These are phyloP conservation scores for Chlorella vulgaris DNA, from an alignment of 139 green algal genomes.

Conservation along the genomic window DNA sequence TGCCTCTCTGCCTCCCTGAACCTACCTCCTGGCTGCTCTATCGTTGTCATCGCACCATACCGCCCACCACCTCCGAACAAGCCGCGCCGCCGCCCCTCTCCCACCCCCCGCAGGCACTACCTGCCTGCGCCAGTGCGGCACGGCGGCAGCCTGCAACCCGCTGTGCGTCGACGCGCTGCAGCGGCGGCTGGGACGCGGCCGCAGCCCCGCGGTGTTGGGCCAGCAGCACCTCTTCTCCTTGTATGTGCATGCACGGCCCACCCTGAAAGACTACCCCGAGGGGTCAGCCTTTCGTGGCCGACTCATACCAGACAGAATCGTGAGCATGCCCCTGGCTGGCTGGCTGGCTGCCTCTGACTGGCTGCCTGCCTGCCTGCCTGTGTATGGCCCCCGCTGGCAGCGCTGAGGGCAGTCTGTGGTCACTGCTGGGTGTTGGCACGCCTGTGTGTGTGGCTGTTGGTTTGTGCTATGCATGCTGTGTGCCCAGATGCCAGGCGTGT, in stretches of 20 bases:
- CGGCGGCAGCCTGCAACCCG: conserved; percentile 29
- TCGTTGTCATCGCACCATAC: background rate
- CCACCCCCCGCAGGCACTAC: background rate
- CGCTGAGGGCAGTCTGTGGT: background rate
- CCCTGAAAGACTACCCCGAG: conserved; percentile 23
- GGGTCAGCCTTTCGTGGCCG: conserved; percentile 8
- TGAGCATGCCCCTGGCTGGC: background rate
- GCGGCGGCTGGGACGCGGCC: background rate
- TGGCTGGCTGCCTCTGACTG: background rate
- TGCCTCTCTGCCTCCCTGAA: too few species aligned
- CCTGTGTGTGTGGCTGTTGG: background rate
- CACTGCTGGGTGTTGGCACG: background rate
- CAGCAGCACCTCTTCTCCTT: conserved; percentile 54
- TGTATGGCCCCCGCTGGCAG: too few species aligned
- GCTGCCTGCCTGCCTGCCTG: background rate
- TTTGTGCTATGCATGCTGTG: background rate
- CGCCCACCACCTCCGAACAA: background rate
- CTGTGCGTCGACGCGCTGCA: conserved; percentile 16
- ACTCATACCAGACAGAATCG: conserved; percentile 14
- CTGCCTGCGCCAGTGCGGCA: conserved; percentile 12
- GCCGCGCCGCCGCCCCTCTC: background rate
- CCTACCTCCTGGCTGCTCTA: background rate
- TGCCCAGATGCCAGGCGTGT: too few species aligned
- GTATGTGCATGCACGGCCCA: conserved; percentile 47
- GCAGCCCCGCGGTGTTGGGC: conserved; percentile 16